These are phyloP conservation scores for grape (Vitis vinifera) DNA, from an alignment of 164 flowering plant genomes.

Conservation along the genomic window ASM3070453v1 NC_081811.1:4338501-4339000, in stretches of 20 bases:
- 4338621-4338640: conserved; percentile 84
- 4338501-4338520: conserved; percentile 1
- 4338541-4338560: background rate
- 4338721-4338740: conserved; percentile 94
- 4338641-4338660: conserved; percentile 98
- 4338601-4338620: conserved; percentile 43
- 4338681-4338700: conserved; percentile 94
- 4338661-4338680: conserved; percentile 87
- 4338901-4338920: background rate
- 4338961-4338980: background rate
- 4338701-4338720: conserved; percentile 97
- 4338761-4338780: conserved; percentile 98
- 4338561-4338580: too few relatives aligned
- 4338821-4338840: conserved; percentile 70
- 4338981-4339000: background rate
- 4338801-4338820: conserved; percentile 92
- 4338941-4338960: background rate
- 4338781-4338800: conserved; percentile 99
- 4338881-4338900: background rate
- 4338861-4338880: conserved; percentile 3
- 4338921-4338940: background rate
- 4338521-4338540: background rate
- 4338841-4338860: background rate
- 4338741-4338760: conserved; percentile 95
- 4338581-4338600: too few relatives aligned